Percentiles rank a stretch among this genome's conserved stretches.
phyloP scores from a whole-genome alignment of 192 early-diverging fungal genomes.

The Coemansia sp. region DNA sequence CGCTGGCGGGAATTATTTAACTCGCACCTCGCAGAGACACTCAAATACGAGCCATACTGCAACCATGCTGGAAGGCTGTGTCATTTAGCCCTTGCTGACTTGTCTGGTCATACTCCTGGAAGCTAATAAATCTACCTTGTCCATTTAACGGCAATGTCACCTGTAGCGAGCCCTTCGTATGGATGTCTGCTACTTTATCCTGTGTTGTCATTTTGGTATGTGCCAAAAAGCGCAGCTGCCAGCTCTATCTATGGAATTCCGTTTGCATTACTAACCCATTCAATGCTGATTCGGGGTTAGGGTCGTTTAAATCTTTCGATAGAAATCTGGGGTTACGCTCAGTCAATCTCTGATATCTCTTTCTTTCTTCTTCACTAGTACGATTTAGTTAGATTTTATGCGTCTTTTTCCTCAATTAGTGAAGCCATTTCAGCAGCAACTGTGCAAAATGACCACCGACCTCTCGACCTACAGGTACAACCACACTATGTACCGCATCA shows the following conservation, averaged over 20 bases:
- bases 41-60: neutral
- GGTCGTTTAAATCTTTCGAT: neutral
- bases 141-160: too few relatives aligned
- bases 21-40: neutral
- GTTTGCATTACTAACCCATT: neutral
- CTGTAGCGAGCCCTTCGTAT: too few relatives aligned
- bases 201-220: neutral
- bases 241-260: neutral
- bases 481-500: slow-evolving; percentile 87
- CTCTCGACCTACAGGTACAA: slow-evolving; percentile 59
- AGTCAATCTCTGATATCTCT: neutral
- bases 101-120: neutral
- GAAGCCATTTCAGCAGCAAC: slow-evolving; percentile 4
- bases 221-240: neutral
- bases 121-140: neutral
- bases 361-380: too few relatives aligned
- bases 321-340: neutral
- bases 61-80: neutral
- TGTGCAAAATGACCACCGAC: slow-evolving; percentile 47
- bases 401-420: neutral
- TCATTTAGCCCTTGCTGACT: neutral
- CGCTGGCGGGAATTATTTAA: neutral
- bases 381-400: neutral
- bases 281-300: neutral
- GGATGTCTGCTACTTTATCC: neutral